These are phyloP conservation scores for Colletotrichum destructivum DNA, from an alignment of 2,329 filamentous ascomycete genomes.

Conservation along the genomic window DNA sequence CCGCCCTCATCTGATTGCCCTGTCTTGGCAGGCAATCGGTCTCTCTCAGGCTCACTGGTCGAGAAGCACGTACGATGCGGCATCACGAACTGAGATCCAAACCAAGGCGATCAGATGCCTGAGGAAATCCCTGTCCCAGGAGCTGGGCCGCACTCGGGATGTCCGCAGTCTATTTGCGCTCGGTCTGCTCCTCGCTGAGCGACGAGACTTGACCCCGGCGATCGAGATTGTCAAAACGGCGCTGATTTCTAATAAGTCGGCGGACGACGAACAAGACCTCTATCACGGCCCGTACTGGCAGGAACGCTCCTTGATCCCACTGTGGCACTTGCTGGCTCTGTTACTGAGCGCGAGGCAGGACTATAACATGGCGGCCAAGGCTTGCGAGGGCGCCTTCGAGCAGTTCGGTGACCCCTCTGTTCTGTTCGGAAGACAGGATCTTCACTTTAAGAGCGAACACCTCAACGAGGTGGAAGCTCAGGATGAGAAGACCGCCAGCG, in stretches of 20 bases:
- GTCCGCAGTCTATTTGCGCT: constrained; percentile 86
- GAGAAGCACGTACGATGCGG: constrained; percentile 82
- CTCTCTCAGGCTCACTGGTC: constrained; percentile 91
- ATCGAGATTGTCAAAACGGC: constrained; percentile 87
- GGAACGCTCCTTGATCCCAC: constrained; percentile 78
- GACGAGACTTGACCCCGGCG: constrained; percentile 83
- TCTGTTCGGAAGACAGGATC: constrained; percentile 75
- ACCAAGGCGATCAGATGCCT: constrained; percentile 83
- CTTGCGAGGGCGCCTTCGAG: constrained; percentile 92
- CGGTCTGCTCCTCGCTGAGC: constrained; percentile 89
- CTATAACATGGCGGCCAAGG: constrained; percentile 82
- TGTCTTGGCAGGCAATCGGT: constrained; percentile 88
- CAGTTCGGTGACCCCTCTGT: constrained; percentile 83
- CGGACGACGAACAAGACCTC: constrained; percentile 60
- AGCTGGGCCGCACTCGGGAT: constrained; percentile 76
- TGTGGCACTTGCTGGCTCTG: constrained; percentile 93
- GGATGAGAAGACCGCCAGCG: constrained; percentile 47
- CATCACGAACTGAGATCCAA: constrained; percentile 80
- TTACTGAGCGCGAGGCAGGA: constrained; percentile 90
- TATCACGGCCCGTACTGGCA: constrained; percentile 69
- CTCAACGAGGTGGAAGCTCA: constrained; percentile 68
- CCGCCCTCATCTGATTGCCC: constrained; percentile 73
- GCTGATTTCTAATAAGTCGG: constrained; percentile 72
- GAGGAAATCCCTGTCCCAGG: constrained; percentile 78
- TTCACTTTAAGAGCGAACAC: constrained; percentile 76